These are phyloP conservation scores for Stygiomarasmius scandens DNA, from an alignment of 1,284 basidiomycete species.

Conservation along the genomic window DNA sequence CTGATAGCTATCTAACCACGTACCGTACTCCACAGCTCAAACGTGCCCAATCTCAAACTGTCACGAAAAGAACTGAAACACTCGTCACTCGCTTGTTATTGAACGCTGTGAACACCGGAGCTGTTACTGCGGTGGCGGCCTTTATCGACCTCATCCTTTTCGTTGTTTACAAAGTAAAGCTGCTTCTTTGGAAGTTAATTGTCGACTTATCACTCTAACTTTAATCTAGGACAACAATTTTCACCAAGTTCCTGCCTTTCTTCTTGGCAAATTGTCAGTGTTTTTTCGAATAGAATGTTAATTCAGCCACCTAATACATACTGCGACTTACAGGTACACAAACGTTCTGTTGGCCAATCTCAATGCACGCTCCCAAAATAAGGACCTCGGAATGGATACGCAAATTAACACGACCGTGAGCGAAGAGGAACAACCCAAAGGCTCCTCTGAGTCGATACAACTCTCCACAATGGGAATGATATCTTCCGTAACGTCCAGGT, in stretches of 20 bases:
- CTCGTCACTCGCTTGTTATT: conserved; percentile 9
- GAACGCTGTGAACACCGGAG: conserved; percentile 14
- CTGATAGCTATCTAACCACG: no score
- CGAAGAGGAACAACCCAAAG: not conserved
- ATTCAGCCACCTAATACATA: not conserved
- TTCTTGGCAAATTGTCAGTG: not conserved
- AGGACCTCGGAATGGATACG: not conserved
- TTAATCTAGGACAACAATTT: not conserved
- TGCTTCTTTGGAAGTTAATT: no score
- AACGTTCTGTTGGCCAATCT: conserved; percentile 1
- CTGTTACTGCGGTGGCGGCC: conserved; percentile 14
- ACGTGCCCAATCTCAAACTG: conserved; percentile 1
- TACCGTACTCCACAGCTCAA: conserved; percentile 2
- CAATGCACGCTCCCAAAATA: not conserved
- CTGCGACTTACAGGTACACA: not conserved
- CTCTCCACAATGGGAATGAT: not conserved
- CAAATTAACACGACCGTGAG: not conserved
- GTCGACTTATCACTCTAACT: no score
- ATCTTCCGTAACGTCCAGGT: not conserved
- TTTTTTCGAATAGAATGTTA: not conserved
- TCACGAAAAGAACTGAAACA: conserved; percentile 6
- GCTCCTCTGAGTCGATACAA: not conserved
- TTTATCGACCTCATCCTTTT: conserved; percentile 14
- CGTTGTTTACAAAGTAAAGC: not conserved
- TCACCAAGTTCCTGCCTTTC: not conserved